phyloP scores from a whole-genome alignment of 1,284 basidiomycete species.

The Malassezia equina region DNA sequence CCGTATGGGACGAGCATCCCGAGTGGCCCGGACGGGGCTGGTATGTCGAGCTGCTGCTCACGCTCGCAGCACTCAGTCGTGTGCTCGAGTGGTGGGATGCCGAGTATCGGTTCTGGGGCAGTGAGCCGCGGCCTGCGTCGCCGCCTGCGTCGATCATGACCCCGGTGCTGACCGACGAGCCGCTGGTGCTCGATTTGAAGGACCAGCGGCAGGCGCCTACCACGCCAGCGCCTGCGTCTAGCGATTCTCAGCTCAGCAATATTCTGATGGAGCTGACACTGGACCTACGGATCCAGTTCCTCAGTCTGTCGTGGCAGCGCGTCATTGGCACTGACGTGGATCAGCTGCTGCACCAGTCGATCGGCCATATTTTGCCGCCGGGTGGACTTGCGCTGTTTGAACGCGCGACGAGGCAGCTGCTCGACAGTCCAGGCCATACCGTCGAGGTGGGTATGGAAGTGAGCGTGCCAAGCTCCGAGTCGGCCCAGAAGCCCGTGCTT shows the following conservation, averaged over 20 bases:
- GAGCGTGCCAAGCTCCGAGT: constrained; percentile 49
- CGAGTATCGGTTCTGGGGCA: constrained; percentile 99
- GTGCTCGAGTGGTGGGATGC: constrained; percentile 99
- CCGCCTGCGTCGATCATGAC: neutral
- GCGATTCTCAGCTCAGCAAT: constrained; percentile 14
- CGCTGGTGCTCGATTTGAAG: neutral
- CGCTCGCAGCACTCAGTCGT: constrained; percentile 87
- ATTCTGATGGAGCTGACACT: constrained; percentile 80
- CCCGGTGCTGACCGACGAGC: neutral
- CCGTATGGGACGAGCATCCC: constrained; percentile 90
- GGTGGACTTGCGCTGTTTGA: constrained; percentile 77
- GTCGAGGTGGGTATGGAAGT: constrained; percentile 74
- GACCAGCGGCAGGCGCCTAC: no score
- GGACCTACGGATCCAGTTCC: constrained; percentile 73
- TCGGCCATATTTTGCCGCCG: constrained; percentile 71
- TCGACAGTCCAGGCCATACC: constrained; percentile 85
- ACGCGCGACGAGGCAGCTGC: constrained; percentile 72
- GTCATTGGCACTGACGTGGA: constrained; percentile 77
- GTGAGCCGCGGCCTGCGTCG: constrained; percentile 54
- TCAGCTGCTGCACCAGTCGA: constrained; percentile 65
- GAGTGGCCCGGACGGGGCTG: constrained; percentile 96
- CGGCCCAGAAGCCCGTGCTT: constrained; percentile 56
- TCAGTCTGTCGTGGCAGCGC: constrained; percentile 85
- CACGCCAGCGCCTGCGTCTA: neutral
- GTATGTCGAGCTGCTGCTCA: constrained; percentile 81